phyloP scores from a whole-genome alignment of 441 rosid species.

The Populus hybrid region DNA sequence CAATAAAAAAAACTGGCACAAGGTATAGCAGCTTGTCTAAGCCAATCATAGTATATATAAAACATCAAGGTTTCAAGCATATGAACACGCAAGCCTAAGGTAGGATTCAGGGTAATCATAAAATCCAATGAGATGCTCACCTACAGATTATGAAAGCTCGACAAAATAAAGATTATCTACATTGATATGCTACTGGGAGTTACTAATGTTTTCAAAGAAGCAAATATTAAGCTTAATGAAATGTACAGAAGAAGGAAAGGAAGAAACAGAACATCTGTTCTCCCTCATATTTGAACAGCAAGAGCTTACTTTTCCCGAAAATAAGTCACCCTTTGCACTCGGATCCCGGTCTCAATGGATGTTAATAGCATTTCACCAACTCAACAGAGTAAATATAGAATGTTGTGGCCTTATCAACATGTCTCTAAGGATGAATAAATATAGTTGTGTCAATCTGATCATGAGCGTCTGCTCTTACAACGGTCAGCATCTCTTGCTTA shows the following conservation, averaged over 20 bases:
- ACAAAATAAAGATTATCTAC: constrained; percentile 28
- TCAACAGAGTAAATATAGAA: too few species aligned
- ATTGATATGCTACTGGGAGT: constrained; percentile 22
- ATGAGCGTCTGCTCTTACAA: constrained; percentile 71
- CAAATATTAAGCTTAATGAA: constrained; percentile 25
- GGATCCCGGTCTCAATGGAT: too few species aligned
- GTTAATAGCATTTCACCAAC: too few species aligned
- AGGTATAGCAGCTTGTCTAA: constrained; percentile 3
- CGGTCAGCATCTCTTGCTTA: constrained; percentile 79
- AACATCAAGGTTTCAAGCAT: constrained; percentile 17
- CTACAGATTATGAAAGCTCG: constrained; percentile 21
- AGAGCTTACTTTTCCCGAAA: constrained; percentile 45
- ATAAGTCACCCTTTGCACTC: constrained; percentile 24
- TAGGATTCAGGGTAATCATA: constrained; percentile 16
- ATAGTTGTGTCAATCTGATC: constrained; percentile 37
- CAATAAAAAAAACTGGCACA: background rate
- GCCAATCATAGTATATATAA: constrained; percentile 3
- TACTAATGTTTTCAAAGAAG: constrained; percentile 30
- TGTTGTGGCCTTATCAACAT: too few species aligned
- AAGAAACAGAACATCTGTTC: constrained; percentile 20
- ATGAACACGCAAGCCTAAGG: constrained; percentile 19
- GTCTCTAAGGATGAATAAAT: too few species aligned
- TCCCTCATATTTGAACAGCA: constrained; percentile 22
- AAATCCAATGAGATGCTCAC: constrained; percentile 22
- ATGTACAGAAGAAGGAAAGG: constrained; percentile 22